Evolutionary conservation across 1,284 basidiomycete species (phyloP).

Genomic region (Leccinum solheimii): DNA sequence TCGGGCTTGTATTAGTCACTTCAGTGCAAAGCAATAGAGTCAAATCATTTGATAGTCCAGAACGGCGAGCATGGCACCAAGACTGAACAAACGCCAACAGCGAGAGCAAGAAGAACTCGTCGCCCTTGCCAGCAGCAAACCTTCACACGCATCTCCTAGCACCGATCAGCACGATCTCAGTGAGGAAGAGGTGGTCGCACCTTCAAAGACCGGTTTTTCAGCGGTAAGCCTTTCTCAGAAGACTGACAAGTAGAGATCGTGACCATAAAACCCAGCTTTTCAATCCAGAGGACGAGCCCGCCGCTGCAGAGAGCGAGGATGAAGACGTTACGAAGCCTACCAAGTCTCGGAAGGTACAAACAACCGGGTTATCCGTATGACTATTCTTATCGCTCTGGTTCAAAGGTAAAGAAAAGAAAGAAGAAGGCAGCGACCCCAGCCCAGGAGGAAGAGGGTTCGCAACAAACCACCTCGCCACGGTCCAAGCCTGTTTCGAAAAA

Average conservation of each 20-base stretch:
- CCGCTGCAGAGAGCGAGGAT: conserved; percentile 33
- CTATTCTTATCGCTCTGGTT: conserved; percentile 1
- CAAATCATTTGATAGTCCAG: background rate
- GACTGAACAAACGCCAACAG: conserved; percentile 84
- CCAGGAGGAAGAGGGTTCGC: conserved; percentile 11
- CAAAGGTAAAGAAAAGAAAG: conserved; percentile 53
- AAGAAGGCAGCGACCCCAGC: conserved; percentile 40
- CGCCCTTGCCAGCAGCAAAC: conserved; percentile 41
- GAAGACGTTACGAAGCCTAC: conserved; percentile 28
- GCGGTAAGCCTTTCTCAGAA: conserved; percentile 45
- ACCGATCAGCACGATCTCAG: conserved; percentile 27
- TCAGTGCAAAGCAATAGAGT: too few species aligned
- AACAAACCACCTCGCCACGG: conserved; percentile 13
- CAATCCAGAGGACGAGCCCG: conserved; percentile 40
- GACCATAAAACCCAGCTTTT: conserved; percentile 34
- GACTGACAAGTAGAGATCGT: conserved; percentile 14
- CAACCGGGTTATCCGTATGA: background rate
- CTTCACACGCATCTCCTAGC: conserved; percentile 19
- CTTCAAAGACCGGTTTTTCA: conserved; percentile 48
- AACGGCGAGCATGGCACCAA: conserved; percentile 54
- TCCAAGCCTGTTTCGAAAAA: conserved; percentile 50
- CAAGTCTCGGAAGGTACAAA: conserved; percentile 48
- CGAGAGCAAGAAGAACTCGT: conserved; percentile 79
- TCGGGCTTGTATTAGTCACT: background rate
- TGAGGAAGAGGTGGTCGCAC: conserved; percentile 30